Conservation (phyloP, 352 stramenopile genomes). For the Phytophthora multivora region DNA sequence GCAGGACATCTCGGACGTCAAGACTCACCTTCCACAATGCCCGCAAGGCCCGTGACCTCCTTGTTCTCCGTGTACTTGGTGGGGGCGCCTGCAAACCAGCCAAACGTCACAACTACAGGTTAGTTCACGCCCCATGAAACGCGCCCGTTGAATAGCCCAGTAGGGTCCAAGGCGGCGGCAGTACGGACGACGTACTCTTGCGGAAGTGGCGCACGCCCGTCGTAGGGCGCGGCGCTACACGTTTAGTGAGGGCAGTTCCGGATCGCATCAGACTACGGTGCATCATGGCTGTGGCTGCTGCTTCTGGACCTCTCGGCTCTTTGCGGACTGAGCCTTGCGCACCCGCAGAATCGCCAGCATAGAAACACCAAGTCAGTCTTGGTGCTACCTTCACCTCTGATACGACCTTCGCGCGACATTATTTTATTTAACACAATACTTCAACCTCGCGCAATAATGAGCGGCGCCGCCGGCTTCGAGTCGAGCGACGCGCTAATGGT, state of each 20-base stretch:
- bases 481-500: constrained; percentile 37
- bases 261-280: constrained; percentile 55
- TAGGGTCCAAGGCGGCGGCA: neutral
- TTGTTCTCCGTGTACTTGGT: constrained; percentile 87
- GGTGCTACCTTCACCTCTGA: neutral
- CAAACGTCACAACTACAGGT: constrained; percentile 8
- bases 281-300: constrained; percentile 37
- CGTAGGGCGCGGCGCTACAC: constrained; percentile 27
- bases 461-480: constrained; percentile 7
- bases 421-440: constrained; percentile 9
- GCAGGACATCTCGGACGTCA: neutral
- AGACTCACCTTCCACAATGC: constrained; percentile 70
- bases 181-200: constrained; percentile 51
- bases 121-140: constrained; percentile 9
- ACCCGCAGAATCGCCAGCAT: constrained; percentile 16
- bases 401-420: constrained; percentile 9
- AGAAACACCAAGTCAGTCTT: constrained; percentile 8
- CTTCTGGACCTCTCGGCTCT: constrained; percentile 23
- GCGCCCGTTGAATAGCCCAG: neutral
- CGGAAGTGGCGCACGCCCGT: constrained; percentile 71
- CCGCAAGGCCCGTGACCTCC: constrained; percentile 60
- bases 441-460: constrained; percentile 6
- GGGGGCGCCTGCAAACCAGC: constrained; percentile 41
- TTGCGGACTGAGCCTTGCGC: constrained; percentile 19
- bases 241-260: constrained; percentile 37